phyloP scores from a whole-genome alignment of 2,329 filamentous ascomycete species.

The Colletotrichum acutatum region DNA sequence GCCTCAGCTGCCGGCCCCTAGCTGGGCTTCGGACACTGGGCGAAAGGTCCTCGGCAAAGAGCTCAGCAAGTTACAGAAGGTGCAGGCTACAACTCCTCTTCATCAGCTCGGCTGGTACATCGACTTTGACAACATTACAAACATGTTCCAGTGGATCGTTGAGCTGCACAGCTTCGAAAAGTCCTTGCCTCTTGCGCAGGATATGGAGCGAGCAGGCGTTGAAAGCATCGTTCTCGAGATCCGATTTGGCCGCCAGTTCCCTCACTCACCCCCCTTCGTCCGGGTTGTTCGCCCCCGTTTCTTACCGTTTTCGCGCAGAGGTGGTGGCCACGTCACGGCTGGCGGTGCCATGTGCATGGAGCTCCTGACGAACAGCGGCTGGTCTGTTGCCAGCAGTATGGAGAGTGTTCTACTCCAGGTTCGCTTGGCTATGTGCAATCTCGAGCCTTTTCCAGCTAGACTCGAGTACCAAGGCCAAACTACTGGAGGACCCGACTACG shows the following conservation, averaged over 20 bases:
- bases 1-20: slow-evolving; percentile 72
- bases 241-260: slow-evolving; percentile 81
- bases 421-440: slow-evolving; percentile 76
- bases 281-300: slow-evolving; percentile 86
- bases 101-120: slow-evolving; percentile 87
- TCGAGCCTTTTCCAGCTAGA: slow-evolving; percentile 78
- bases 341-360: slow-evolving; percentile 90
- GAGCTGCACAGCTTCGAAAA: slow-evolving; percentile 86
- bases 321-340: slow-evolving; percentile 86
- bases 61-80: slow-evolving; percentile 70
- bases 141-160: slow-evolving; percentile 91
- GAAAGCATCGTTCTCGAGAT: slow-evolving; percentile 83
- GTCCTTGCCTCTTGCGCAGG: slow-evolving; percentile 74
- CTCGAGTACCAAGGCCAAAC: slow-evolving; percentile 53
- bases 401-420: slow-evolving; percentile 87
- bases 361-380: slow-evolving; percentile 84
- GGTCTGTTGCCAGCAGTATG: slow-evolving; percentile 78
- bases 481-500: slow-evolving; percentile 64
- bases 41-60: slow-evolving; percentile 73
- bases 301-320: slow-evolving; percentile 75
- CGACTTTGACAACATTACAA: slow-evolving; percentile 72
- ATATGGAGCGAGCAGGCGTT: slow-evolving; percentile 73
- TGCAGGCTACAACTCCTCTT: slow-evolving; percentile 70
- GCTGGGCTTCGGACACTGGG: slow-evolving; percentile 71
- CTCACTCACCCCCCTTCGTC: slow-evolving; percentile 84